Percentiles rank a stretch among this genome's conserved stretches.
These are phyloP conservation scores for Didymella glomerata DNA, from an alignment of 2,329 filamentous ascomycete species.

Conservation along the genomic window DNA sequence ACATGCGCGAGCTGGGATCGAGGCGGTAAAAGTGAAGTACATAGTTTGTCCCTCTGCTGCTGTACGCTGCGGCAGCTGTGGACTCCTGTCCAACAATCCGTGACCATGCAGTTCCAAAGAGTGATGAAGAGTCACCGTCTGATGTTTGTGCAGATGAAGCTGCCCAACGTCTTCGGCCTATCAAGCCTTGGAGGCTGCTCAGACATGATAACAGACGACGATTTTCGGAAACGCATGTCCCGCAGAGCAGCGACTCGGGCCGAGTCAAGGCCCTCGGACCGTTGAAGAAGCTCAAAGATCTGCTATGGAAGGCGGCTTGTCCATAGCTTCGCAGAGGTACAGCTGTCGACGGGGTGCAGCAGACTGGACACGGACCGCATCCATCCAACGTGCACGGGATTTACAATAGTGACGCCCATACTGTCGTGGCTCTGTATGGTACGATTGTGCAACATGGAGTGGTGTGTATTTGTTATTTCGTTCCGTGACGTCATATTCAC, in stretches of 20 bases:
- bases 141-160: not conserved
- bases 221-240: not conserved
- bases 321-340: not conserved
- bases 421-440: not conserved
- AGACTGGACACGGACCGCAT: not conserved
- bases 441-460: not conserved
- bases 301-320: not conserved
- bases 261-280: conserved; percentile 4
- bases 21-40: not conserved
- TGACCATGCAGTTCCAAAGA: not conserved
- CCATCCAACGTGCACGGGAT: not conserved
- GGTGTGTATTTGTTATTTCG: not conserved
- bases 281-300: not conserved
- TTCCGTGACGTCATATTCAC: conserved; percentile 6
- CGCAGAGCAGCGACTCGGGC: conserved; percentile 4
- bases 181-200: not conserved
- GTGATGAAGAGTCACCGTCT: not conserved
- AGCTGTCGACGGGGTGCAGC: not conserved
- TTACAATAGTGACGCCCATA: not conserved
- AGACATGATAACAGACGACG: not conserved
- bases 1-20: conserved; percentile 7
- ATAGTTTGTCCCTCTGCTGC: not conserved
- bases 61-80: not conserved
- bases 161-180: not conserved
- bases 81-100: not conserved